Base-by-base conservation (phyloP, 352 stramenopile species). In the Elongisporangium undulatum region DNA sequence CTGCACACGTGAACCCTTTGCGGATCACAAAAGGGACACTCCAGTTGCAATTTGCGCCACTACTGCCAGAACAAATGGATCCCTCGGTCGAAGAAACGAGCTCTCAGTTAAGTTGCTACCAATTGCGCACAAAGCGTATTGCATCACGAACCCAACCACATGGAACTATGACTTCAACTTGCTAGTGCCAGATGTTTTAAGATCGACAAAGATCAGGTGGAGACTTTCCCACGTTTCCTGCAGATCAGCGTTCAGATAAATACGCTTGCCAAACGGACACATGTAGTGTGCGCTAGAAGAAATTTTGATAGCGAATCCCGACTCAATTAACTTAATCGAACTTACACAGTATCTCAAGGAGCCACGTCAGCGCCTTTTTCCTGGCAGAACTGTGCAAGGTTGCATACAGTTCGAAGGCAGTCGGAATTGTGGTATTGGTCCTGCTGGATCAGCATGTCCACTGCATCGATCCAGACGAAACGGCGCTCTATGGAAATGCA, bases 201-300 rank as follows among this genome's bases (percentile, higher is more conserved):
- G 34, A 45, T 45, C 34, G 13, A 12, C 2, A 38, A 45, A 55
- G n/a, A 51, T 58, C 34, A 23, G 5, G 10, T 45, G 50, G 21
- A 52, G 59, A 61, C 39, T 54, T 56, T 61, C 45, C 29, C 52
- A 57, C 56, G 51, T 63, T 68, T 54, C 51, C 21, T 38, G 26
- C 26, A 38, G 26, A 3, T 38, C 26, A 38, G 9, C 9, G 26
- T 12, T 38, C 26, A 38, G 26, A 38, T 3, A 38, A 38, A 2
- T 38, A 38, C 26, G 26, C 26, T 17, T 45, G 8, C 34, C 34
- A 45, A 45, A 45, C 34, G 4, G 34, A 16, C 13, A 17, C 34
- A 45, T 34, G 24, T 34, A 38, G 26, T 38, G 26, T 38, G 26
- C 26, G 26, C 26, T 38, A 38, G 5, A 38, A 38, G 26, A 38